phyloP scores from a whole-genome alignment of 2,329 filamentous ascomycete genomes.

The Rhinocladiella mackenziei region DNA sequence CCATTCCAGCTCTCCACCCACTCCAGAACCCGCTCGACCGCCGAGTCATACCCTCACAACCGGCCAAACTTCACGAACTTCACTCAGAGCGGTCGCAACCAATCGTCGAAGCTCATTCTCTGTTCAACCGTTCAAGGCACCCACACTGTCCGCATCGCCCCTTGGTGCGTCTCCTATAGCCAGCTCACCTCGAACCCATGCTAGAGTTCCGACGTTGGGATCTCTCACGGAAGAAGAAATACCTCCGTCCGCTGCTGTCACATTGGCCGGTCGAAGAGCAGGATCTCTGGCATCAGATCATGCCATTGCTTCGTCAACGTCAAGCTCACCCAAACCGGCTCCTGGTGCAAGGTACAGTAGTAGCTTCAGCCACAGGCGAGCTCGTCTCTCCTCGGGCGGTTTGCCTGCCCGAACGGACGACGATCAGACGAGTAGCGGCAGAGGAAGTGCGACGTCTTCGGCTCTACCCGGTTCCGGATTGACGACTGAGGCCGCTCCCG shows the following conservation, averaged over 20 bases:
- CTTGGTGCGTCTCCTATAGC: conserved; percentile 48
- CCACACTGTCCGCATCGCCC: conserved; percentile 87
- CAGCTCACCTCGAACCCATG: conserved; percentile 51
- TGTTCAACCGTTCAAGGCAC: conserved; percentile 94
- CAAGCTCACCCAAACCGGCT: conserved; percentile 73
- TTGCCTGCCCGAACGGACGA: conserved; percentile 53
- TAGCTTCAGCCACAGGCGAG: conserved; percentile 83
- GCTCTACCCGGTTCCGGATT: conserved; percentile 72
- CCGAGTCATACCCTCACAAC: conserved; percentile 43
- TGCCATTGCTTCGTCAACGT: conserved; percentile 60
- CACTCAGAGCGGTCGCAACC: conserved; percentile 45
- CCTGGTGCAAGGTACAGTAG: conserved; percentile 85
- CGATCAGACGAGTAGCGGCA: conserved; percentile 56
- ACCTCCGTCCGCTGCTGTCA: conserved; percentile 38
- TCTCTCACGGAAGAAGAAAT: conserved; percentile 41
- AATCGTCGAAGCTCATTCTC: conserved; percentile 76
- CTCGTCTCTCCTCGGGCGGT: conserved; percentile 71
- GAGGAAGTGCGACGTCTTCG: conserved; percentile 50
- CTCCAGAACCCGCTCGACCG: conserved; percentile 49
- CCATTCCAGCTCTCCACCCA: conserved; percentile 45
- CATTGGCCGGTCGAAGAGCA: conserved; percentile 36
- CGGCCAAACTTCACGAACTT: conserved; percentile 48
- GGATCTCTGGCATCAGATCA: conserved; percentile 58
- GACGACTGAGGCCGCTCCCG: conserved; percentile 59
- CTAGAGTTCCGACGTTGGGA: conserved; percentile 37